Percentiles rank a stretch among this genome's conserved stretches.
These are phyloP conservation scores for Trichophyton schoenleinii DNA, from an alignment of 2,329 filamentous ascomycete genomes.

Conservation along the genomic window DNA sequence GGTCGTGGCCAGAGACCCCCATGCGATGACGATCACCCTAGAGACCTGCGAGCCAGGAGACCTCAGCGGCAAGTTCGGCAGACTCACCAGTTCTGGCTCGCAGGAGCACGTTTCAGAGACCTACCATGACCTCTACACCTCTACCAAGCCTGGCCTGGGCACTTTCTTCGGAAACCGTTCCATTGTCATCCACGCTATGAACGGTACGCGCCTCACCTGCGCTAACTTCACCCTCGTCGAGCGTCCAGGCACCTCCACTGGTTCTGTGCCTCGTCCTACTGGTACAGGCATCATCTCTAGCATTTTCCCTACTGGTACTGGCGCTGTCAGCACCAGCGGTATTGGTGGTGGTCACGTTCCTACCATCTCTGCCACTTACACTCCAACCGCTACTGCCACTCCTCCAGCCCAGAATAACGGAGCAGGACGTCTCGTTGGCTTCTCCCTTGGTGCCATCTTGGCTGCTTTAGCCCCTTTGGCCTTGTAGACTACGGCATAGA, in stretches of 20 bases:
- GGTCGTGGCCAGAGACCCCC: constrained; percentile 48
- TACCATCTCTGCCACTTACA: not conserved
- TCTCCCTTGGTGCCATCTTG: not conserved
- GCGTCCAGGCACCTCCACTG: not conserved
- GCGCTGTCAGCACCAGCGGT: not conserved
- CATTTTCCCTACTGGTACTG: not conserved
- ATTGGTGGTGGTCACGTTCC: not conserved
- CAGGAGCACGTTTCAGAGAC: constrained; percentile 22
- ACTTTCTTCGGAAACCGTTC: constrained; percentile 44
- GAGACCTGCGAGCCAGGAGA: constrained; percentile 65
- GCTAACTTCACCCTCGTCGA: constrained; percentile 39
- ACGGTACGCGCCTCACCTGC: constrained; percentile 44
- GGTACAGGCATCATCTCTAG: not conserved
- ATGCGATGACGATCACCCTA: constrained; percentile 47
- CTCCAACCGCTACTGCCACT: not conserved
- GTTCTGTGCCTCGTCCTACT: not conserved
- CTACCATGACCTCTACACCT: constrained; percentile 40
- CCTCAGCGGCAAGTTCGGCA: constrained; percentile 60
- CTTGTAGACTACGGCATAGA: not conserved
- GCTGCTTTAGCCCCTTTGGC: not conserved
- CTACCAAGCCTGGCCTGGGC: constrained; percentile 28
- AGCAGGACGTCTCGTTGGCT: not conserved
- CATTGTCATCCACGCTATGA: constrained; percentile 40
- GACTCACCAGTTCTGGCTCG: constrained; percentile 36
- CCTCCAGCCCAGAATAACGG: not conserved